Conservation (phyloP, 2,329 filamentous ascomycete genomes). For the Colletotrichum echinochloae region DNA sequence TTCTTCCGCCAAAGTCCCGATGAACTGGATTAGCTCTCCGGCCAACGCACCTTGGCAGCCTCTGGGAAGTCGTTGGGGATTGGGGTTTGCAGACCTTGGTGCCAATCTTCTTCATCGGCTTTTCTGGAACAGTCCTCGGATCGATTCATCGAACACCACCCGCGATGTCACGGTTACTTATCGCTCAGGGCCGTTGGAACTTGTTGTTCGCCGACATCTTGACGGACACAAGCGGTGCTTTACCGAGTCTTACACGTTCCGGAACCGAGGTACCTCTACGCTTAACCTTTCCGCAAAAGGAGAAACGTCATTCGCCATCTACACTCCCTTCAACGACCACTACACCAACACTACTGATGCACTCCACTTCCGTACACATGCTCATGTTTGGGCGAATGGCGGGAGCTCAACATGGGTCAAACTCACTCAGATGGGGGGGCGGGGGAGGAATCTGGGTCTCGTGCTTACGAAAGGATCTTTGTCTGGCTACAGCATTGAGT, state of each 20-base stretch:
- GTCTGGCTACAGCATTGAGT: conserved; percentile 39
- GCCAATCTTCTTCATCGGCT: conserved; percentile 22
- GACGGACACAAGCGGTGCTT: conserved; percentile 13
- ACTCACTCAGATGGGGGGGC: conserved; percentile 38
- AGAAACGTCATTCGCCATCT: conserved; percentile 33
- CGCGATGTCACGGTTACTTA: conserved; percentile 8
- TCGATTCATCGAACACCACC: conserved; percentile 5
- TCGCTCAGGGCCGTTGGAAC: conserved; percentile 19
- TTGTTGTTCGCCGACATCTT: conserved; percentile 22
- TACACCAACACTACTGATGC: conserved; percentile 37
- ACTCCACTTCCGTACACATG: conserved; percentile 22
- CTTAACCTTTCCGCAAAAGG: conserved; percentile 22
- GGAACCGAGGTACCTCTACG: conserved; percentile 12
- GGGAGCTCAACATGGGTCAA: conserved; percentile 37
- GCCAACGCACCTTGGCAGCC: conserved; percentile 39
- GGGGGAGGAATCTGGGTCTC: conserved; percentile 30
- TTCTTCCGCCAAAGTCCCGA: background rate
- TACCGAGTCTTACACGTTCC: conserved; percentile 33
- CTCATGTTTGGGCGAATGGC: conserved; percentile 36
- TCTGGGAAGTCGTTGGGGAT: conserved; percentile 36
- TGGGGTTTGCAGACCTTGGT: conserved; percentile 34
- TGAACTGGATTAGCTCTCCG: conserved; percentile 39
- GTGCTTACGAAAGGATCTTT: conserved; percentile 32
- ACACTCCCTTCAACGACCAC: conserved; percentile 38
- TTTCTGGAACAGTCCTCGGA: conserved; percentile 31